Base-by-base conservation (phyloP, 768 basidiomycete genomes). In the Pleurotus tuoliensis region DNA sequence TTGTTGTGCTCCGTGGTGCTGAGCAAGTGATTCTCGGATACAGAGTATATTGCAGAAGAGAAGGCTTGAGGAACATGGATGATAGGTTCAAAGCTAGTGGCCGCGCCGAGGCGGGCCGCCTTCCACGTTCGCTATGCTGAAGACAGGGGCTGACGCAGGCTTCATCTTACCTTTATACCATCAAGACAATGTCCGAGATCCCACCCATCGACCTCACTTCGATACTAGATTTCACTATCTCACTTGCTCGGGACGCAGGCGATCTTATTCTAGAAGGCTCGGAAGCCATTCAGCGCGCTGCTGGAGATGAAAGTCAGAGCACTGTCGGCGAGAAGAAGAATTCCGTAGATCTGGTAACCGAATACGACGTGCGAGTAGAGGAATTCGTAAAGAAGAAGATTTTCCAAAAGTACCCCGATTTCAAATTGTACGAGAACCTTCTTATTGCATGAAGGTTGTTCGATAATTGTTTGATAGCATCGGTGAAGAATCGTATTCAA, bases 361-460 rank as follows among this genome's bases (percentile, higher is more conserved):
- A 95, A 72, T 97, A 92, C 64, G 95, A 98, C 69, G 87, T 94
- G 15, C 83, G 80, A 45, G 95, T 97, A 9, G 95, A 97, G 70
- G 86, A 90, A 58, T 74, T 94, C 46, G 91, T 97, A 50, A 86
- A 84, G 71, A 66, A 76, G 25, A 81, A 86, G 66, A 82, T 96
- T 54, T 73, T 75, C 27, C 69, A 71, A 22, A 76, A 73, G 50
- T 95, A 90, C 68, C 92, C 94, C 0, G 61, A 71, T 2, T 95
- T 92, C 70, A 75, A 86, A 61, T 96, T 97, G 94, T 94, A 67
- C 67, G 91, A 22, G 41, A 22, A 46, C 27, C 43, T 22, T 4
- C 22, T 30, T 56, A 22, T 24, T 34, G 30, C 30, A 34, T 11
- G 30, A 11, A 34, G 45, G 25, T 57, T 25, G 12, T 47, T 24